A percentile compares a stretch with the other conserved stretches of the same genome.
phyloP scores from a whole-genome alignment of 192 early-diverging fungal genomes.

The Jimgerdemannia lactiflua region DNA sequence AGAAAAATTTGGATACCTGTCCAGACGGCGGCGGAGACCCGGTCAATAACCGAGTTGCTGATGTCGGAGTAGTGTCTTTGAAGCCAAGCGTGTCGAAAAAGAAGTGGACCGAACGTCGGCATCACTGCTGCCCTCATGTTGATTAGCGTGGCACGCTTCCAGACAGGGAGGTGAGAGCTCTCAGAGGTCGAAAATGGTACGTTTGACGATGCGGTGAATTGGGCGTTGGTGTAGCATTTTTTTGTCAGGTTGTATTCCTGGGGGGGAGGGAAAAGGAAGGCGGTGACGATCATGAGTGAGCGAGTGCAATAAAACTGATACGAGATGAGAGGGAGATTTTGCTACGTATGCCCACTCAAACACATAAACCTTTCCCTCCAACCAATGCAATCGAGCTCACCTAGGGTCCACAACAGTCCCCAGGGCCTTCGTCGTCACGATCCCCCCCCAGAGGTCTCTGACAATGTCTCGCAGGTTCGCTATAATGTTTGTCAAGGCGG shows the following conservation, averaged over 20 bases:
- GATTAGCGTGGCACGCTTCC: neutral
- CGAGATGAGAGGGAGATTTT: no score
- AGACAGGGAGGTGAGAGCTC: neutral
- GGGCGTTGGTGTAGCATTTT: neutral
- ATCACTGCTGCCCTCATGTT: neutral
- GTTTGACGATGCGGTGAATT: neutral
- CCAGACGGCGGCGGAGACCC: conserved; percentile 15
- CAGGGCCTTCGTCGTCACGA: no score
- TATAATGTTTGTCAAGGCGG: no score
- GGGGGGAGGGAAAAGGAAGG: neutral
- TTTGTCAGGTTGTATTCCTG: neutral
- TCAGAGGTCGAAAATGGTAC: neutral
- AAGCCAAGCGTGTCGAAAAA: conserved; percentile 29
- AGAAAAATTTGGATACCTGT: conserved; percentile 31
- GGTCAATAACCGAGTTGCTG: conserved; percentile 34
- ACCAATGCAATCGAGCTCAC: no score
- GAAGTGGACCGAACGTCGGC: conserved; percentile 15
- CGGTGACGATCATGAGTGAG: no score
- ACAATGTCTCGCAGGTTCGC: no score
- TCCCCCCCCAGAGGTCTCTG: no score
- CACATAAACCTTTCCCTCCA: no score
- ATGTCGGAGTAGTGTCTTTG: conserved; percentile 33
- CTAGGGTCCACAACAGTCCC: no score
- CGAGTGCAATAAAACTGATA: no score
- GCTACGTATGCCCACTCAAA: no score